Conservation (phyloP, 306 rosid species). For the Canavalia ensiformis region DNA sequence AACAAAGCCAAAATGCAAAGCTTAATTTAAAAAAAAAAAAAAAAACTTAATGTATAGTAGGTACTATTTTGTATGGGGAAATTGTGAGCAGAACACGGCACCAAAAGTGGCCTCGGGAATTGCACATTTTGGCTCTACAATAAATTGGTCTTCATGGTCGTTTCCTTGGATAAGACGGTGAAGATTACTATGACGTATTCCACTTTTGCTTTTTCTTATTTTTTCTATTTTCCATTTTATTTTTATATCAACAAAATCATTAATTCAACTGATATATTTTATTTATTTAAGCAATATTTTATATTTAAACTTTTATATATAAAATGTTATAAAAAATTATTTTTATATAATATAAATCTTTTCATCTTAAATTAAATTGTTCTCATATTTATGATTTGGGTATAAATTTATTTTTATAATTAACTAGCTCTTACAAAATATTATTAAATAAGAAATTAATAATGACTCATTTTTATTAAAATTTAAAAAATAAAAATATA, state of each 20-base stretch:
- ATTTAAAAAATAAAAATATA: no score
- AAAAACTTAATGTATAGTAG: not conserved
- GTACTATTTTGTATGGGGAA: not conserved
- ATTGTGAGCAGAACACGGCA: conserved; percentile 30
- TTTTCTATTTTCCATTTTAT: not conserved
- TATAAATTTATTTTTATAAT: no score
- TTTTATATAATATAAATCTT: no score
- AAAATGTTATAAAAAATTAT: no score
- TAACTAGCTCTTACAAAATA: no score
- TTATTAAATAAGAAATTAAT: no score
- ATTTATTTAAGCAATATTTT: not conserved
- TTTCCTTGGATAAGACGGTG: conserved; percentile 58
- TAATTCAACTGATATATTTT: not conserved
- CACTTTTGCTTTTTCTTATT: conserved; percentile 36
- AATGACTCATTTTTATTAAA: no score
- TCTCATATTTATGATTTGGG: no score
- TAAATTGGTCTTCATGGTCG: conserved; percentile 44
- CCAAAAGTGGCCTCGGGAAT: conserved; percentile 53
- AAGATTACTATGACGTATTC: conserved; percentile 57
- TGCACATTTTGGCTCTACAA: conserved; percentile 41
- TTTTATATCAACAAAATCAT: not conserved
- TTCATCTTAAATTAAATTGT: no score
- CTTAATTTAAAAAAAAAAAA: not conserved
- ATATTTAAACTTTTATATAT: no score
- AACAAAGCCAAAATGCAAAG: not conserved